Percentiles rank a stretch among this genome's conserved stretches.
phyloP scores from a whole-genome alignment of 2,329 filamentous ascomycete genomes.

The Calonectria pteridis region DNA sequence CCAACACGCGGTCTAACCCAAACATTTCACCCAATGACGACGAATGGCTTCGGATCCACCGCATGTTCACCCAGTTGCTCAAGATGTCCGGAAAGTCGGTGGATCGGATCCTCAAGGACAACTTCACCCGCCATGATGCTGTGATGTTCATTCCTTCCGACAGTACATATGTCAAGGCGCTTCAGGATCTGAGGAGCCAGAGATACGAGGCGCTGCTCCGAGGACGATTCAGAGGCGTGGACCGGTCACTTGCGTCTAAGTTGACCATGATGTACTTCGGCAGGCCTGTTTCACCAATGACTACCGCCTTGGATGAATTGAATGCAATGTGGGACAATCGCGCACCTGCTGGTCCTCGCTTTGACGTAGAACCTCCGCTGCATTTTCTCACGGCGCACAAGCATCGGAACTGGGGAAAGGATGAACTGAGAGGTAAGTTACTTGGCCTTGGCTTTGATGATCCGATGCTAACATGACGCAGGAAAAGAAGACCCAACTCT shows the following conservation, averaged over 20 bases:
- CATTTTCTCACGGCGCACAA: slow-evolving; percentile 50
- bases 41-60: slow-evolving; percentile 43
- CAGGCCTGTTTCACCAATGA: slow-evolving; percentile 56
- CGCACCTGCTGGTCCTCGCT: background rate
- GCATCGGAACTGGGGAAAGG: slow-evolving; percentile 47
- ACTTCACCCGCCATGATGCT: slow-evolving; percentile 52
- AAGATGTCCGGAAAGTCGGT: slow-evolving; percentile 38
- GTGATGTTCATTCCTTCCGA: slow-evolving; percentile 46
- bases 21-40: slow-evolving; percentile 40
- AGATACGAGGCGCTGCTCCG: slow-evolving; percentile 48
- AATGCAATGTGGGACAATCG: background rate
- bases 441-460: background rate
- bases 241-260: slow-evolving; percentile 53
- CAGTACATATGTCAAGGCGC: slow-evolving; percentile 42
- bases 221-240: slow-evolving; percentile 46
- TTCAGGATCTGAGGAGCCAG: slow-evolving; percentile 48
- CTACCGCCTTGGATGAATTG: slow-evolving; percentile 35
- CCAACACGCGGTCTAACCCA: slow-evolving; percentile 34
- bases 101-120: slow-evolving; percentile 46
- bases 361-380: slow-evolving; percentile 39
- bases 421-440: slow-evolving; percentile 37
- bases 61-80: slow-evolving; percentile 47
- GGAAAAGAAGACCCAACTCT: slow-evolving; percentile 21
- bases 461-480: slow-evolving; percentile 21
- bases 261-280: slow-evolving; percentile 62